Evolutionary conservation across 2,329 filamentous ascomycete genomes (phyloP), one percentile per base, ranked within the genome.

Genomic region (Drechslerella dactyloides): DNA sequence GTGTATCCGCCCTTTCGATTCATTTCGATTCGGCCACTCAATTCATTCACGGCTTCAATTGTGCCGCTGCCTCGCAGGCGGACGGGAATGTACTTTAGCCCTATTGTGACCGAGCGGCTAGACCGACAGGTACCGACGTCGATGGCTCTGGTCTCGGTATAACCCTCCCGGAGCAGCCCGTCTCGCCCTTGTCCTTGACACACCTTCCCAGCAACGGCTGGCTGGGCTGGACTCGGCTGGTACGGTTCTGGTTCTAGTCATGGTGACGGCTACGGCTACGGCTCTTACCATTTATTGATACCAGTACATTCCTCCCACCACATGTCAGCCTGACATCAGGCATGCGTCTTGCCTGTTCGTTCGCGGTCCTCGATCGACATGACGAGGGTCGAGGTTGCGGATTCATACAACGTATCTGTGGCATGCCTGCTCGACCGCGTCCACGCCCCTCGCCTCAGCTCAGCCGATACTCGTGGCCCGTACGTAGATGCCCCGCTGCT

Each of bases 271-370:
- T 33, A 33, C 27, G 27, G 27, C 27, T 33, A 10, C 44, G n/a
- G 15, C 19, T 19, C 7, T 48, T 19, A 42, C 37, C 11, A 15
- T 17, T 37, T 42, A 42, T 3, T 15, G 37, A 42, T 13, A 17
- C 4, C 7, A 13, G n/a, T n/a, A 23, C 23, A 51, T 42, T 15
- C 37, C 37, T 13, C 5, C 44, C 19, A 21, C 65, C 58, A 72
- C 68, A 72, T 72, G 68, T 72, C 68, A 72, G 68, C 30, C 68
- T 72, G 68, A 72, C 68, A 72, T 72, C 68, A 72, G 60, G 59
- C 60, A 51, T 72, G 68, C 68, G 60, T 72, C 33, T 42, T 23
- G 17, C 21, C 46, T 44, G 59, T 60, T 56, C 59, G 50, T 24
- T 56, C 64, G 24, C 64, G 59, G 60, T 54, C 21, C 17, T 56